Base-by-base conservation (phyloP, 2,329 filamentous ascomycete species). In the Hysterium pulicare region DNA sequence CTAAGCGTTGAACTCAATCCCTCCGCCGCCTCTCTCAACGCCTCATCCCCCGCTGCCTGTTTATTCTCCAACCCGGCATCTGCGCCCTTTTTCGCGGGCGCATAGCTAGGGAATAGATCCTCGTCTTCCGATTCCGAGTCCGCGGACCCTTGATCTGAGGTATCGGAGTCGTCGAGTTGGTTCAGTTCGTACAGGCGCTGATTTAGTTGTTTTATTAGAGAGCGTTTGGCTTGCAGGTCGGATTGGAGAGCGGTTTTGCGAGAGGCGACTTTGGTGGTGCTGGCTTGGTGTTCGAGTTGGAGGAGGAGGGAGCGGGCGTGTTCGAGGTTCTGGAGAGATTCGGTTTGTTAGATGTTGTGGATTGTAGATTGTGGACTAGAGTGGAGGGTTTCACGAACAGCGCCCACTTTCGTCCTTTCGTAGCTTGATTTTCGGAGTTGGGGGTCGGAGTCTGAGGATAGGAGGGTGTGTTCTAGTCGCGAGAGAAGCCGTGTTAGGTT, bases 271-370 rank as follows among this genome's bases (percentile, higher is more conserved):
- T 83, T 83, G 48, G 82, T 68, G 33, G 11, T 28, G 3, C 16
- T 9, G 2, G 61, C 57, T 53, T 86, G 80, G 54, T 87, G 84
- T 61, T 90, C 87, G 32, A 89, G 76, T 45, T 77, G 82, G 16
- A 84, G 77, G 42, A 90, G 78, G 22, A 87, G 75, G 0, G 75
- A 76, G 31, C 82, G 80, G 16, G 87, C 86, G 61, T 86, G 81
- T 51, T 86, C 79, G 47, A 91, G 72, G 56, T 89, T 90, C 80
- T 87, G 42, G 44, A 44, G 46, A 37, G 24, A 28, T 28, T 28
- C 7, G 24, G 13, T 7, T 28, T 28, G 13, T 7, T 28, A 28
- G 7, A 13, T 8, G 24, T 40, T 3, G n/a, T 5, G 33, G 15
- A 32, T 16, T 32, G 4, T 32, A 35, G 33, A 35, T n/a, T n/a